Evolutionary conservation across 495 filamentous ascomycete genomes (phyloP), one percentile per base, ranked within the genome.

Genomic region (Evansstolkia leycettana): DNA sequence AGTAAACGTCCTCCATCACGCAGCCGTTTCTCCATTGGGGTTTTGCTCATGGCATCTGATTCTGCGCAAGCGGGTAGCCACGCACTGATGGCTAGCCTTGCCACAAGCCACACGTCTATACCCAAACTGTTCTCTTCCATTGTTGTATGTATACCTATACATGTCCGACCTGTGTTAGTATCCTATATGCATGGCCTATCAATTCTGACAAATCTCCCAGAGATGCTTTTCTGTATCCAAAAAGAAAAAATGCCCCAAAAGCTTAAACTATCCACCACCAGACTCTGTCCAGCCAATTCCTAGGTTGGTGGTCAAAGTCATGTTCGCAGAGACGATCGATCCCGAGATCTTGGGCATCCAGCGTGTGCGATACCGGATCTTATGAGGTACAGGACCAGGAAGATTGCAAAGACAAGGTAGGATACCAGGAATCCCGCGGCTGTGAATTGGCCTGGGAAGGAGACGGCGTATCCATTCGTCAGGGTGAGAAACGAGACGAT

Each of bases 401-500:
- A 92, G 50, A 86, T 87, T 72, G 67, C 69, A 32, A 58, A 49
- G 0, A 46, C 54, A 32, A 59, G 52, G 23, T 59, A 62, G 2
- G 55, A 54, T 2, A 51, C 46, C 1, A 58, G 33, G 82, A 94
- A 67, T 50, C 76, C 38, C 2, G 51, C 42, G 0, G 49, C 51
- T 0, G 48, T 57, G 32, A 57, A 69, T 0, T 62, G 39, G 2
- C 52, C 51, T 0, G 68, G 68, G 37, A 82, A 74, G 57, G 80
- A 83, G 7, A 69, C 57, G 0, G 68, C 72, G 48, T 79, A 83
- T 3, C 76, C 77, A 42, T 80, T 75, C 1, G 75, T 78, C 7
- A 82, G 39, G 24, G 70, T 63, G 40, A 83, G 67, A 11, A 81
- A 47, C 3, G 65, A 43, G 43, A 65, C 67, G 48, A 76, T 66